These are phyloP conservation scores for Rhodomyrtus psidioides DNA, from an alignment of 441 rosid genomes.

Conservation along the genomic window DNA sequence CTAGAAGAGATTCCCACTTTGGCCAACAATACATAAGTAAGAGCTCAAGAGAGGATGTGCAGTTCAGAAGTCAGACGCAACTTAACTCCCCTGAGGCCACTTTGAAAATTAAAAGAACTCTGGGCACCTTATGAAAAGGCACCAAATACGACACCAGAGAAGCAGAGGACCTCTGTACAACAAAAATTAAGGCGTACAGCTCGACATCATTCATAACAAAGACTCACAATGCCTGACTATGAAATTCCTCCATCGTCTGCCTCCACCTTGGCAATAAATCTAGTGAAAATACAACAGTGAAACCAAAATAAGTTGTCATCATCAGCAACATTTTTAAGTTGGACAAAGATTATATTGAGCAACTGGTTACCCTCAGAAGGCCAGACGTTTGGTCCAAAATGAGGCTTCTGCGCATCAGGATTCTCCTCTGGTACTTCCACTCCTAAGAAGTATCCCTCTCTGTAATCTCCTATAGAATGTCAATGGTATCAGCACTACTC, in stretches of 20 bases:
- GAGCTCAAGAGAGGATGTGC: too few species aligned
- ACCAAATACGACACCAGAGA: background rate
- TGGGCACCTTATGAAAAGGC: too few species aligned
- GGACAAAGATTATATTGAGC: background rate
- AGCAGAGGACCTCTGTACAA: too few species aligned
- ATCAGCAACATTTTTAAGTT: background rate
- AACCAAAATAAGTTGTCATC: background rate
- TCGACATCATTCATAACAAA: background rate
- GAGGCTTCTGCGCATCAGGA: slow-evolving; percentile 51
- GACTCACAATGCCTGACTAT: slow-evolving; percentile 60
- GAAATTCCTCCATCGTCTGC: slow-evolving; percentile 70
- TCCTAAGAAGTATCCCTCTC: slow-evolving; percentile 73
- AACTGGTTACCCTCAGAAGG: slow-evolving; percentile 42
- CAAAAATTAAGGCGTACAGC: too few species aligned
- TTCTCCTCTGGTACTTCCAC: slow-evolving; percentile 55
- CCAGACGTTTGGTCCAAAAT: slow-evolving; percentile 83
- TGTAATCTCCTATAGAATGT: slow-evolving; percentile 56
- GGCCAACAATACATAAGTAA: too few species aligned
- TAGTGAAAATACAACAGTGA: background rate
- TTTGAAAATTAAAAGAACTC: too few species aligned
- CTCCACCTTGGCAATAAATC: slow-evolving; percentile 79
- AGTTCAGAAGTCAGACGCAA: too few species aligned
- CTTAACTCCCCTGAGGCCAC: too few species aligned
- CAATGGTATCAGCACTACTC: background rate
- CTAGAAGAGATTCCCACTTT: too few species aligned